phyloP scores from a whole-genome alignment of 2,329 filamentous ascomycete genomes.

The Apiospora malaysiana region DNA sequence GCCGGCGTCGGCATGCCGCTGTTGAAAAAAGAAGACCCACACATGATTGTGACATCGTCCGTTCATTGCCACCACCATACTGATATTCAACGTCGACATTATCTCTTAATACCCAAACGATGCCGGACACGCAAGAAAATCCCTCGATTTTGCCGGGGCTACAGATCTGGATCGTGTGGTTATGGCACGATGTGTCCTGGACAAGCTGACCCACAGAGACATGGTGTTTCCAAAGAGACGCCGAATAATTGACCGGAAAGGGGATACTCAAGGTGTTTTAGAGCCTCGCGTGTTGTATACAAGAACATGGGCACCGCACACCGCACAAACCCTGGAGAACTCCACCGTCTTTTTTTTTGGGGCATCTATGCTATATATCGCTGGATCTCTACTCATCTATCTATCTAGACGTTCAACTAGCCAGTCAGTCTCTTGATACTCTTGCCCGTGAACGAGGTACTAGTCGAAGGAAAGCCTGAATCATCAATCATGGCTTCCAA shows the following conservation, averaged over 20 bases:
- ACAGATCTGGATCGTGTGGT: background rate
- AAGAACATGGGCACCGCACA: background rate
- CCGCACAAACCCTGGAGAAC: background rate
- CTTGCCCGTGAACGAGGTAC: background rate
- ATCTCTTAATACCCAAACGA: background rate
- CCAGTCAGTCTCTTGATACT: background rate
- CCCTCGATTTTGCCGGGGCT: background rate
- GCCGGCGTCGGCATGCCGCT: constrained; percentile 7
- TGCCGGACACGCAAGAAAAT: background rate
- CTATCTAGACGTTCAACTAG: background rate
- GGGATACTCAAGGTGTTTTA: constrained; percentile 8
- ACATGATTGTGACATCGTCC: background rate
- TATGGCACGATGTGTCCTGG: constrained; percentile 9
- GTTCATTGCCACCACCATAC: background rate
- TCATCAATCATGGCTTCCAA: background rate
- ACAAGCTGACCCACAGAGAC: background rate
- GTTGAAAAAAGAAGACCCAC: background rate
- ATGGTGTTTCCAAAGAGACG: background rate
- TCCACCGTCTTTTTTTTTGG: background rate
- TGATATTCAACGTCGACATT: background rate
- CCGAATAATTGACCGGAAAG: constrained; percentile 16
- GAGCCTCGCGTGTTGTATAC: background rate
- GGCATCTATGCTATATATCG: background rate
- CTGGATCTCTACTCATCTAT: background rate
- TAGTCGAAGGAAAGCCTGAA: background rate